A percentile compares a stretch with the other conserved stretches of the same genome.
Conservation (phyloP, 2,329 filamentous ascomycete species). For the Alternaria sp. region DNA sequence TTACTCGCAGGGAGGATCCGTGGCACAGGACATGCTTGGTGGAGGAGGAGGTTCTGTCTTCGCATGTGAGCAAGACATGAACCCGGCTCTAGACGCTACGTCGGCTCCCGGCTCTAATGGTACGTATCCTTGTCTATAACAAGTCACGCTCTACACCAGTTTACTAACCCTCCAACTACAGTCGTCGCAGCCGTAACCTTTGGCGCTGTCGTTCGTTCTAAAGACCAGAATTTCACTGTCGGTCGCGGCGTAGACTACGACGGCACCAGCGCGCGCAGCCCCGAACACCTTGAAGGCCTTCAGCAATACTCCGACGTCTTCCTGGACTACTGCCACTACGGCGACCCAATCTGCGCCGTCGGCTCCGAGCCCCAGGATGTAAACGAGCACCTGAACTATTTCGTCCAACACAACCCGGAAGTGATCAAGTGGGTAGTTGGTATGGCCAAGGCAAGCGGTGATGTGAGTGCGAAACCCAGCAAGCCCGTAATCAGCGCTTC, state of each 20-base stretch:
- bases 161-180: conserved; percentile 12
- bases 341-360: conserved; percentile 69
- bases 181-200: conserved; percentile 40
- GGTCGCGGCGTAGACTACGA: conserved; percentile 34
- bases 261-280: conserved; percentile 31
- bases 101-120: conserved; percentile 31
- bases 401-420: conserved; percentile 41
- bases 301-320: conserved; percentile 53
- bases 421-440: conserved; percentile 29
- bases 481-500: conserved; percentile 13
- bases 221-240: conserved; percentile 36
- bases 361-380: conserved; percentile 62
- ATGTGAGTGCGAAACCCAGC: conserved; percentile 24
- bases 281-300: conserved; percentile 26
- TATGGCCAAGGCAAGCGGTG: conserved; percentile 24
- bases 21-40: conserved; percentile 40
- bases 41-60: conserved; percentile 41
- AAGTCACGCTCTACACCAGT: background rate
- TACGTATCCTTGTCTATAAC: conserved; percentile 8
- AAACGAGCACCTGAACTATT: conserved; percentile 68
- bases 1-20: conserved; percentile 37
- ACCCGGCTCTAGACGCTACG: conserved; percentile 30
- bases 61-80: conserved; percentile 33
- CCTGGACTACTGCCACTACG: conserved; percentile 69
- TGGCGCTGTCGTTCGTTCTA: conserved; percentile 35